A percentile compares a stretch with the other conserved stretches of the same genome.
Evolutionary conservation across 2,329 filamentous ascomycete genomes (phyloP).

Genomic region (Gaeumannomyces sp.): DNA sequence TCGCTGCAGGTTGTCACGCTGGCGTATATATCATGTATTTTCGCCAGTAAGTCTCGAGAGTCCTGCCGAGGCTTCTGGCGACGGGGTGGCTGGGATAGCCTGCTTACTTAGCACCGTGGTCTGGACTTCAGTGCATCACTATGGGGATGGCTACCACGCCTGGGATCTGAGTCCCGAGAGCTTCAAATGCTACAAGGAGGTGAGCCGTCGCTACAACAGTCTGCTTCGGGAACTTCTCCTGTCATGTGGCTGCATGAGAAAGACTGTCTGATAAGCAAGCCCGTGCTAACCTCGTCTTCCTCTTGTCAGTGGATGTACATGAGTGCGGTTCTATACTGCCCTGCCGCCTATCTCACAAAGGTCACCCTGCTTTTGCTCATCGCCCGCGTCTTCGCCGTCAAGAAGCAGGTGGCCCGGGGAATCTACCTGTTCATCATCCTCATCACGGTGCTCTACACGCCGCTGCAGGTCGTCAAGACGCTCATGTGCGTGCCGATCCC

Average conservation of each 20-base stretch:
- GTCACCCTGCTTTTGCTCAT: slow-evolving; percentile 21
- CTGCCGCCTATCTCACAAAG: slow-evolving; percentile 19
- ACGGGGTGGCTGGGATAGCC: no score
- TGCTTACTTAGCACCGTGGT: background rate
- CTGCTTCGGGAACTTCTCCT: no score
- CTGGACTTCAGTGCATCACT: background rate
- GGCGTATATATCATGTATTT: background rate
- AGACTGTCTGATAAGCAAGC: no score
- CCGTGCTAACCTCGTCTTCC: no score
- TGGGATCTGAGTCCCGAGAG: background rate
- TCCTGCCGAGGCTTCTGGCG: no score
- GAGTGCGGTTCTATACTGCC: slow-evolving; percentile 17
- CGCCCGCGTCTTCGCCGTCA: slow-evolving; percentile 19
- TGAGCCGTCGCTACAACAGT: background rate
- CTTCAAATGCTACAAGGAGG: background rate
- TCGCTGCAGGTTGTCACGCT: background rate
- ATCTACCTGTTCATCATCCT: slow-evolving; percentile 17
- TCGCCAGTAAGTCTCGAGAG: background rate
- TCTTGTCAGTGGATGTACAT: slow-evolving; percentile 13
- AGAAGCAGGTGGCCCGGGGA: slow-evolving; percentile 13
- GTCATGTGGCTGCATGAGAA: no score
- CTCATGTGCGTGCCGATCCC: slow-evolving; percentile 18
- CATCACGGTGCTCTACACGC: slow-evolving; percentile 14
- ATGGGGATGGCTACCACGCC: slow-evolving; percentile 4
- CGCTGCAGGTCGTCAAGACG: slow-evolving; percentile 14